Conservation (phyloP, 2,329 filamentous ascomycete species). For the Xylaria sp. region DNA sequence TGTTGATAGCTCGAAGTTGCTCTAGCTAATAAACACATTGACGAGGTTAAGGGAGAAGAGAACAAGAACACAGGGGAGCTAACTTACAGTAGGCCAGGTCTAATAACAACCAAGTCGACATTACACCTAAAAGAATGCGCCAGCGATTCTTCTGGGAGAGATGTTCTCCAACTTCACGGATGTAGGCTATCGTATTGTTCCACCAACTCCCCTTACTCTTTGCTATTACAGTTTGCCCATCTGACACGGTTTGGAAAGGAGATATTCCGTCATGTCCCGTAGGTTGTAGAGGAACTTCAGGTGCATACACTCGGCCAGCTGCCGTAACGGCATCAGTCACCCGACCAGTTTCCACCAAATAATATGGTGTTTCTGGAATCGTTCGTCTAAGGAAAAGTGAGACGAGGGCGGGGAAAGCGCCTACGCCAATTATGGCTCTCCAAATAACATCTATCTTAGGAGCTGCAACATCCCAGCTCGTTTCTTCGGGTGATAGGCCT, state of each 20-base stretch:
- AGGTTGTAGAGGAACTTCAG: slow-evolving; percentile 33
- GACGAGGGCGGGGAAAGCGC: slow-evolving; percentile 58
- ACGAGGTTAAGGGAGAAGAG: background rate
- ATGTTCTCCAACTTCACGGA: slow-evolving; percentile 33
- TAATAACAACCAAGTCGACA: slow-evolving; percentile 56
- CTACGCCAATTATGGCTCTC: slow-evolving; percentile 60
- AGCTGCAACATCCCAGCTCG: slow-evolving; percentile 18
- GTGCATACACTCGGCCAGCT: slow-evolving; percentile 36
- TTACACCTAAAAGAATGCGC: slow-evolving; percentile 49
- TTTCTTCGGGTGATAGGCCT: slow-evolving; percentile 29
- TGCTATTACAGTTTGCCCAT: slow-evolving; percentile 6
- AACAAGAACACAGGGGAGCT: background rate
- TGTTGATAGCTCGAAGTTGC: background rate
- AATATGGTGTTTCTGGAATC: slow-evolving; percentile 60
- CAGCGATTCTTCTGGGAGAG: slow-evolving; percentile 45
- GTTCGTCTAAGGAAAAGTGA: slow-evolving; percentile 59
- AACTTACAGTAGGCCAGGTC: slow-evolving; percentile 54
- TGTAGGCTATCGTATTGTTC: slow-evolving; percentile 21
- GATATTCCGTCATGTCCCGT: slow-evolving; percentile 16
- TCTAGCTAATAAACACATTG: background rate
- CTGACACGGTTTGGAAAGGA: background rate
- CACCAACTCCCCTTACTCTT: slow-evolving; percentile 17
- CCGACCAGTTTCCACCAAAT: slow-evolving; percentile 43
- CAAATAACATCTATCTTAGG: slow-evolving; percentile 56
- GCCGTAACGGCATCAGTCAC: slow-evolving; percentile 44